Percentiles rank a stretch among this genome's conserved stretches.
phyloP scores from a whole-genome alignment of 768 basidiomycete genomes.

The Macrolepiota fuliginosa region DNA sequence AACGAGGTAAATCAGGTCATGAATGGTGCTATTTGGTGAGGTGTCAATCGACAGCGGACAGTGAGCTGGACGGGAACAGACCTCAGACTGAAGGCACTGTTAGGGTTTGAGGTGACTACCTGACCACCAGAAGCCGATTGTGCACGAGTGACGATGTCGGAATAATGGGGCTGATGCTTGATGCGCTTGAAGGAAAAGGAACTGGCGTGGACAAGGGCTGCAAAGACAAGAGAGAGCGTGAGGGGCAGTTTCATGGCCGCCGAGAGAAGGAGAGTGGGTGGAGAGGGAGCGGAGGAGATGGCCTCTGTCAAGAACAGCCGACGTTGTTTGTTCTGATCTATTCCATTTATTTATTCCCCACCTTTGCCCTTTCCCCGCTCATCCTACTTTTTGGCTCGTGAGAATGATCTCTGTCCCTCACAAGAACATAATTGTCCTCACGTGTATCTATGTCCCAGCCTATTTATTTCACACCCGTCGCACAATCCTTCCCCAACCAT shows the following conservation, averaged over 20 bases:
- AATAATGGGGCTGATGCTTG: constrained; percentile 24
- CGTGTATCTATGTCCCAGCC: not conserved
- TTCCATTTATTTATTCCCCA: too few relatives aligned
- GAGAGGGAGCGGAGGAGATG: constrained; percentile 21
- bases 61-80: constrained; percentile 23
- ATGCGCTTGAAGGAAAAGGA: constrained; percentile 46
- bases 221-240: constrained; percentile 35
- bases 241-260: constrained; percentile 40
- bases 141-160: constrained; percentile 32
- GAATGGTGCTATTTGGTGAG: constrained; percentile 50
- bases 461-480: not conserved
- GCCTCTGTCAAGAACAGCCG: not conserved
- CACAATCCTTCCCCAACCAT: constrained; percentile 26
- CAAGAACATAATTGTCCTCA: too few relatives aligned
- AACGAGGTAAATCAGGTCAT: constrained; percentile 77
- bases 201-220: constrained; percentile 35
- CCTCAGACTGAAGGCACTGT: constrained; percentile 42
- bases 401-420: too few relatives aligned
- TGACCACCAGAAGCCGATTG: constrained; percentile 29
- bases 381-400: too few relatives aligned
- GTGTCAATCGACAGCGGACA: constrained; percentile 15
- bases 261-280: constrained; percentile 19
- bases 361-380: constrained; percentile 32
- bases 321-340: not conserved
- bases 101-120: constrained; percentile 28